Percentiles rank a stretch among this genome's conserved stretches.
These are phyloP conservation scores for Exophiala sideris DNA, from an alignment of 2,329 filamentous ascomycete species.

Conservation along the genomic window DNA sequence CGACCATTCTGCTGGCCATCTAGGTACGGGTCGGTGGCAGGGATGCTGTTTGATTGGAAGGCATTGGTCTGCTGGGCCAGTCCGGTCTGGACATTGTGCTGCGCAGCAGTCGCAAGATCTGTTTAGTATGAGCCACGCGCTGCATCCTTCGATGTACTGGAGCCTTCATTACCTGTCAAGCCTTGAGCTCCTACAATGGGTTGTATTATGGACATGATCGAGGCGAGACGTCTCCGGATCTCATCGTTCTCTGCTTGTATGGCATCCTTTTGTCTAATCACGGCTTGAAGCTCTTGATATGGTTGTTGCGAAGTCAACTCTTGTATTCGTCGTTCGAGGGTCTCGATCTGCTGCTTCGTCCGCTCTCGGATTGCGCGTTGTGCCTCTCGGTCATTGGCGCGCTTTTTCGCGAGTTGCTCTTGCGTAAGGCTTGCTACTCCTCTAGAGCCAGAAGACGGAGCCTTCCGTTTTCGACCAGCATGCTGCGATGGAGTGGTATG, in stretches of 20 bases:
- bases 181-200: conserved; percentile 42
- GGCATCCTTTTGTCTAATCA: conserved; percentile 70
- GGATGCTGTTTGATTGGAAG: conserved; percentile 12
- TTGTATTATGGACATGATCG: conserved; percentile 57
- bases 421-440: conserved; percentile 85
- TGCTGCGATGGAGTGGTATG: conserved; percentile 14
- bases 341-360: conserved; percentile 75
- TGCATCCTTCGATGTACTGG: conserved; percentile 3
- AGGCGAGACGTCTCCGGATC: conserved; percentile 65
- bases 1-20: conserved; percentile 30
- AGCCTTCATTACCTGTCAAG: conserved; percentile 38
- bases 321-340: conserved; percentile 66
- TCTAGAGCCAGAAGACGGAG: conserved; percentile 50
- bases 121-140: neutral
- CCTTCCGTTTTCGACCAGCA: conserved; percentile 40
- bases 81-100: conserved; percentile 25
- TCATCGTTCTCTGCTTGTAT: conserved; percentile 77
- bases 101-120: conserved; percentile 27
- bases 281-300: conserved; percentile 77
- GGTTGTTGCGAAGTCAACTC: conserved; percentile 77
- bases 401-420: conserved; percentile 83
- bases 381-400: conserved; percentile 85
- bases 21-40: conserved; percentile 27
- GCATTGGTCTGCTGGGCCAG: conserved; percentile 9
- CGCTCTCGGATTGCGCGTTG: conserved; percentile 81